Evolutionary conservation across 1,139 yeast genomes (phyloP), one percentile per base, ranked within the genome.

Genomic region (Yamadazyma atlantica): DNA sequence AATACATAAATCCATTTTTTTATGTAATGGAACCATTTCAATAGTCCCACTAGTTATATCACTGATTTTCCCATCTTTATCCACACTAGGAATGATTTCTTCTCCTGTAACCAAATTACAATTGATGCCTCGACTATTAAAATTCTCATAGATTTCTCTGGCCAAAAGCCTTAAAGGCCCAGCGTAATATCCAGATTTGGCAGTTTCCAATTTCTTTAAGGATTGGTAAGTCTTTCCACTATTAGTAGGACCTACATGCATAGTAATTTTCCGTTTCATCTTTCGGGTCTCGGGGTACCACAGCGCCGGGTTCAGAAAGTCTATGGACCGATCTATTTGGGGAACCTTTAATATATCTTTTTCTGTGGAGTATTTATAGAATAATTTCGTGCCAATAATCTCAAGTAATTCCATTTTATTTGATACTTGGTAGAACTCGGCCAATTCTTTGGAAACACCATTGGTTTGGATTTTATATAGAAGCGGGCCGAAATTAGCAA

Each of bases 171-270:
- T 69, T 35, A 92, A 65, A 0, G 99, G 99, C 0, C 98, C 98
- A 0, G 97, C 97, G 59, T 85, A 92, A 50, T 85, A 86, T 0
- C 98, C 98, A n/a, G 82, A 73, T 29, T 77, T 70, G 8, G 90
- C 80, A n/a, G 61, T 52, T 47, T 80, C 80, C 32, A 92, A 68
- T 38, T 80, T 73, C 51, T 84, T 73, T 32, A 92, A 64, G 0
- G 97, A 96, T 35, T 78, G 75, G 55, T 86, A 85, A 0, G 98
- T 92, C 54, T 92, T 92, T n/a, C 99, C 99, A 49, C 94, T 82
- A 57, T 92, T 92, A 0, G 99, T 92, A 0, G 99, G 98, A 0
- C 99, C 99, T 14, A 92, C 88, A 58, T 92, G 99, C 80, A 94
- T 76, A 15, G 83, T 73, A 32, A 92, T 74, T 40, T 84, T 83